These are phyloP conservation scores for Graphium sp. DNA, from an alignment of 2,329 filamentous ascomycete genomes.

Conservation along the genomic window DNA sequence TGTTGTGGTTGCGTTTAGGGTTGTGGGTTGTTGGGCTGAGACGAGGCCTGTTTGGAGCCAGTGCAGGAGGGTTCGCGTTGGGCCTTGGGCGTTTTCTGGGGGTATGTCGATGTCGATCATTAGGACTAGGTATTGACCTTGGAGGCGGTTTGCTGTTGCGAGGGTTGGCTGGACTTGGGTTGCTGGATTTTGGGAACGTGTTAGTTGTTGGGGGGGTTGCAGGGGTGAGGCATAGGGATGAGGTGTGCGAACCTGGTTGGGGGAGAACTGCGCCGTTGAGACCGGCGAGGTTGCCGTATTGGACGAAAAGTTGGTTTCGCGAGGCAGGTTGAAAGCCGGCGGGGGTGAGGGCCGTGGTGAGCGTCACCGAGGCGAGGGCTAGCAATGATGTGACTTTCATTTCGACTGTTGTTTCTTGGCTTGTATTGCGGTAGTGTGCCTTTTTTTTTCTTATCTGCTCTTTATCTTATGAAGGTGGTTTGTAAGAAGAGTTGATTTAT, in stretches of 20 bases:
- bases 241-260: slow-evolving; percentile 11
- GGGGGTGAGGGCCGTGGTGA: slow-evolving; percentile 20
- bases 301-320: slow-evolving; percentile 20
- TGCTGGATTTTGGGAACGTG: slow-evolving; percentile 9
- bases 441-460: too few species aligned
- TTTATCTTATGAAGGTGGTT: slow-evolving; percentile 9
- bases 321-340: slow-evolving; percentile 20
- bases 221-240: not conserved
- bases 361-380: slow-evolving; percentile 14
- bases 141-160: slow-evolving; percentile 17
- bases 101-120: slow-evolving; percentile 29
- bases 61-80: slow-evolving; percentile 26
- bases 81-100: slow-evolving; percentile 6
- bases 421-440: too few species aligned
- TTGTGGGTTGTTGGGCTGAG: slow-evolving; percentile 5
- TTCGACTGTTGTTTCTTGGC: too few species aligned
- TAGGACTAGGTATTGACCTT: slow-evolving; percentile 22
- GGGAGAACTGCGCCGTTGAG: slow-evolving; percentile 19
- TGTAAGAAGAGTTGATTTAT: too few species aligned
- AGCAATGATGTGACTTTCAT: too few species aligned
- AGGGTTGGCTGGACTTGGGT: slow-evolving; percentile 16
- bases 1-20: slow-evolving; percentile 10
- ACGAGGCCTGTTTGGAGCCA: slow-evolving; percentile 24
- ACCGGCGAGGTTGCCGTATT: slow-evolving; percentile 17
- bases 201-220: not conserved